Evolutionary conservation across 352 stramenopile species (phyloP).

Genomic region (Plasmopara viticola): DNA sequence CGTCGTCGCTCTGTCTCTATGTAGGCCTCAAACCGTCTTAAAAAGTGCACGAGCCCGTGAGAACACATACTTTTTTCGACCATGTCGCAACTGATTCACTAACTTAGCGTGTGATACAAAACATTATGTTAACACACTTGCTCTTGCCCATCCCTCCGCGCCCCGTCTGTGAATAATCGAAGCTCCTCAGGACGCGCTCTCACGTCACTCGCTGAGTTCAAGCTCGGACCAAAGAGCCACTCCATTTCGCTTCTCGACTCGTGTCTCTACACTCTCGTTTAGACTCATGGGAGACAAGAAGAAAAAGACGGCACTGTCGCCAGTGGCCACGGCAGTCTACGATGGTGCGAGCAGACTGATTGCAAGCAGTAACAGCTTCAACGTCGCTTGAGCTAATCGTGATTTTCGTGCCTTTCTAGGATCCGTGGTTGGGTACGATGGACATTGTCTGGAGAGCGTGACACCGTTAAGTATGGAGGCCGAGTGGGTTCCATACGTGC

Average conservation of each 20-base stretch:
- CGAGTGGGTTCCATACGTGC: conserved; percentile 54
- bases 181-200: conserved; percentile 25
- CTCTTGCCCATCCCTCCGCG: conserved; percentile 10
- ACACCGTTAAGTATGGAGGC: conserved; percentile 29
- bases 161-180: conserved; percentile 20
- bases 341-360: conserved; percentile 12
- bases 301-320: conserved; percentile 16
- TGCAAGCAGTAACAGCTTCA: conserved; percentile 19
- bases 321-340: conserved; percentile 14
- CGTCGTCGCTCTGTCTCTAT: not conserved
- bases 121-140: not conserved
- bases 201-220: conserved; percentile 26
- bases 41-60: not conserved
- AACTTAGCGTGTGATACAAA: not conserved
- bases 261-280: not conserved
- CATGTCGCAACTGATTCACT: not conserved
- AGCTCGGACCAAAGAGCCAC: conserved; percentile 9
- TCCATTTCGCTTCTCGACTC: not conserved
- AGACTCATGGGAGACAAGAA: conserved; percentile 28
- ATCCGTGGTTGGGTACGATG: conserved; percentile 6
- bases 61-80: not conserved
- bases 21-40: not conserved
- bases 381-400: conserved; percentile 11
- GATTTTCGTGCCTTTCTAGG: not conserved
- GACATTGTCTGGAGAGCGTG: conserved; percentile 22